A percentile compares a stretch with the other conserved stretches of the same genome.
These are phyloP conservation scores for Globisporangium yorkense DNA, from an alignment of 352 stramenopile genomes.

Conservation along the genomic window DNA sequence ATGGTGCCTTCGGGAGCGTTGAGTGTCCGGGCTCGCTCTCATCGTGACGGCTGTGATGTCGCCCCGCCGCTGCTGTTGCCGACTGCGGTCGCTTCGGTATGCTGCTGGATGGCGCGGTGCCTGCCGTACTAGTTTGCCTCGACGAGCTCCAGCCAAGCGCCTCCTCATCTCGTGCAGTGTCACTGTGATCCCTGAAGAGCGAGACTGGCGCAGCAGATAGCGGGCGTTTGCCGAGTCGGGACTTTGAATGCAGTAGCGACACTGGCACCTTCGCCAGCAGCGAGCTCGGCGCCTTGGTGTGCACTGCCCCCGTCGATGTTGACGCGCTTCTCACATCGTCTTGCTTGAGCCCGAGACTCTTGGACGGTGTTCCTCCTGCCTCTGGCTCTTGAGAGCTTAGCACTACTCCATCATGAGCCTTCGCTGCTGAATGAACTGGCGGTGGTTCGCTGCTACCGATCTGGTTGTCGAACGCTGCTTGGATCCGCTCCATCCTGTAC, in stretches of 20 bases:
- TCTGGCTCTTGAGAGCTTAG: not conserved
- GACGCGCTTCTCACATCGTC: constrained; percentile 8
- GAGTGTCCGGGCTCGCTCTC: not conserved
- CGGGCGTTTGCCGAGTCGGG: constrained; percentile 4
- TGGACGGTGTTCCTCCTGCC: not conserved
- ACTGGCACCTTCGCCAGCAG: constrained; percentile 4
- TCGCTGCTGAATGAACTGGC: not conserved
- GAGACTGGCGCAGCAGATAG: constrained; percentile 9
- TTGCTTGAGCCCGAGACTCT: constrained; percentile 1
- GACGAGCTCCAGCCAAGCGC: not conserved
- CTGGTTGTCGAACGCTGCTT: constrained; percentile 16
- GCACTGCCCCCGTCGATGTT: not conserved
- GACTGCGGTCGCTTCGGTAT: constrained; percentile 3
- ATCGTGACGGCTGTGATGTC: too few species aligned
- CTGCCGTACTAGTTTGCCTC: not conserved
- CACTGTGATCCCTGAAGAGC: constrained; percentile 5
- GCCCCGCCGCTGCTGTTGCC: not conserved
- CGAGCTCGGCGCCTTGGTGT: not conserved
- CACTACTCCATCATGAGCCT: not conserved
- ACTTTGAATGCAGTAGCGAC: constrained; percentile 7
- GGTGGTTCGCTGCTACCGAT: not conserved
- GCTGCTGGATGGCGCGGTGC: not conserved
- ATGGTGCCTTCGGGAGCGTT: not conserved
- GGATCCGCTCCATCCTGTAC: constrained; percentile 29
- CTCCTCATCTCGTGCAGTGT: not conserved